Conservation (phyloP, 345 rosid species). For the Excoecaria cochinchinensis region DNA sequence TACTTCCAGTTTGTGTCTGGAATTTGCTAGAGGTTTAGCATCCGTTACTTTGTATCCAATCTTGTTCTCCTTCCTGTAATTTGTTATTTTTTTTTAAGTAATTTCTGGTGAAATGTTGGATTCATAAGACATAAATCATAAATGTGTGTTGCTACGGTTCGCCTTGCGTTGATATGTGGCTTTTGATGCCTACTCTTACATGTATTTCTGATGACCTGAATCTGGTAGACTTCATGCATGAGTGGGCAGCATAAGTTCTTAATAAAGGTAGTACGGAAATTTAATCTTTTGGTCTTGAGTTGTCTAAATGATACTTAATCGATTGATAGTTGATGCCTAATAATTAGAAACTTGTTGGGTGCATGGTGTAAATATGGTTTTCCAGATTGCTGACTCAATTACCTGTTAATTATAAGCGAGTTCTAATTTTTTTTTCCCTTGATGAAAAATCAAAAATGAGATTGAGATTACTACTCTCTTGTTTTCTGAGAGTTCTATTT, state of each 20-base stretch:
- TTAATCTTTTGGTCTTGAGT: background rate
- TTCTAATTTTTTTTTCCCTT: too few relatives aligned
- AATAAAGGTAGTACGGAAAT: too few relatives aligned
- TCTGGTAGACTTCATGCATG: background rate
- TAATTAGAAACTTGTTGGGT: background rate
- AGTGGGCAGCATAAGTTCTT: too few relatives aligned
- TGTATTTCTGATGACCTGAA: background rate
- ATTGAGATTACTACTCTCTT: too few relatives aligned
- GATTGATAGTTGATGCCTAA: too few relatives aligned
- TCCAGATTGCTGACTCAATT: background rate
- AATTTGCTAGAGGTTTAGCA: background rate
- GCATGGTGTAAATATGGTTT: background rate
- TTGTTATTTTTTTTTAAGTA: too few relatives aligned
- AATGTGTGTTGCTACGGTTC: background rate
- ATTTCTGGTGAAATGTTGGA: background rate
- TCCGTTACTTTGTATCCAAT: background rate
- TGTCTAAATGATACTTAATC: background rate
- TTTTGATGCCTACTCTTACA: background rate
- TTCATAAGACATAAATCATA: too few relatives aligned
- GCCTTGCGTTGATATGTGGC: background rate
- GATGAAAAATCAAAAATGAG: too few relatives aligned
- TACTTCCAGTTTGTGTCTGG: background rate
- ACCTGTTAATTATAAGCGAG: too few relatives aligned
- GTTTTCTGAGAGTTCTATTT: background rate
- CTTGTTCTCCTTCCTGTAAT: background rate